Evolutionary conservation across 805 yeast genomes (phyloP), one percentile per base, ranked within the genome.

Genomic region (Metschnikowia arizonensis): DNA sequence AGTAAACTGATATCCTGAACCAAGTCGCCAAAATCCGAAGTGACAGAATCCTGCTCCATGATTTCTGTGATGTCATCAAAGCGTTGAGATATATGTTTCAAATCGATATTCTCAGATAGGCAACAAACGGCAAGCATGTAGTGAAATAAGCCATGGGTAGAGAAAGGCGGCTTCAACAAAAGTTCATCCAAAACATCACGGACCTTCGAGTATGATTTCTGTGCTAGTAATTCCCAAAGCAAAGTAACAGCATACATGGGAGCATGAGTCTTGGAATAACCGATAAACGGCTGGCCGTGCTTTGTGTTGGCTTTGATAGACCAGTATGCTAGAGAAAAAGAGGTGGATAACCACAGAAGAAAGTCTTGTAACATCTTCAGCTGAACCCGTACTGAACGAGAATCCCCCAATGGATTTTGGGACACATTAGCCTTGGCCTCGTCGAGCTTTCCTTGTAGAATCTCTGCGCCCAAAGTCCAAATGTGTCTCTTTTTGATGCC

Each of bases 401-500:
- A 11, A 37, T 21, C 29, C 25, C 32, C 7, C 19, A 26, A n/a
- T 19, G 32, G 10, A 14, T 37, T 24, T 37, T 37, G 10, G 9
- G 33, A 4, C 17, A 33, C 29, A 19, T 12, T 7, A 42, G 45
- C 42, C 47, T 38, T 31, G 41, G 36, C 23, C 31, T 40, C n/a
- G 17, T 15, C 14, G 28, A 39, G 33, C 14, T 19, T 38, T 7
- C 42, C 42, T 10, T 39, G 33, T n/a, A 83, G 56, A 4, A 83
- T 77, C 48, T 79, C 82, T 4, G 79, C 60, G 0, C 85, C 89
- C 0, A 82, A 30, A 0, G 84, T 77, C 90, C 90, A 85, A 9
- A 83, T 56, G 3, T 74, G 62, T 44, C 80, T 65, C 5, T 82
- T 58, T 56, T 84, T 87, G 9, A 78, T 69, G 1, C 60, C 59